Base-by-base conservation (phyloP, 1,284 basidiomycete genomes). In the Thelephora terrestris region DNA sequence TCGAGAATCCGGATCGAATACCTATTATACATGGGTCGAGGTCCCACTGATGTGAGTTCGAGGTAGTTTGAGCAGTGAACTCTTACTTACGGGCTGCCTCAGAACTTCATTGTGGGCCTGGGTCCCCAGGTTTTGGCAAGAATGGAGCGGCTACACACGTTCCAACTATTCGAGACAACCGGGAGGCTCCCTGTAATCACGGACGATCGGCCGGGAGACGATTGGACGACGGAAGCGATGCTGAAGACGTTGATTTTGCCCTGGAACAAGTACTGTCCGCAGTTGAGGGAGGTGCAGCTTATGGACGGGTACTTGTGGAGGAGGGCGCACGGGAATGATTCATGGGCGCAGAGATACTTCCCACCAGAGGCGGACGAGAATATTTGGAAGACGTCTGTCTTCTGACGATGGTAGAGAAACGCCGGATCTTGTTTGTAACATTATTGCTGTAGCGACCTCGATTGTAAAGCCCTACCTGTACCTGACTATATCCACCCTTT, bases 1-100 rank as follows among this genome's bases (percentile, higher is more conserved):
- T 56, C 56, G 12, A 53, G 58, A 45, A 52, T 65, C 18, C 59
- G 58, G 53, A 50, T 65, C 36, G 53, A 57, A 18, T 64, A 53
- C 47, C n/a, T n/a, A n/a, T n/a, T n/a, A n/a, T n/a, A 53, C 53
- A 32, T n/a, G 47, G 47, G 51, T 47, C 16, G 45, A 47, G 53
- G 60, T 1, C 62, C 61, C 17, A 51, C 46, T 34, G 62, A 64
- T 57, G 61, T 63, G 46, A 23, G 58, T 48, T 12, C 38, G 29
- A 32, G 14, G 29, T 10, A 32, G n/a, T n/a, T 32, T 14, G 29
- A 14, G 7, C 29, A 6, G 12, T 32, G 9, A 14, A 32, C 14
- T 3, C 5, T 32, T 32, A 32, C 14, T 32, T 3, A 32, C 29
- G 9, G 29, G 14, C 29, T 43, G 7, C 12, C 32, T 7, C 27